Conservation (phyloP, 2,329 filamentous ascomycete genomes). For the Fusarium circinatum region DNA sequence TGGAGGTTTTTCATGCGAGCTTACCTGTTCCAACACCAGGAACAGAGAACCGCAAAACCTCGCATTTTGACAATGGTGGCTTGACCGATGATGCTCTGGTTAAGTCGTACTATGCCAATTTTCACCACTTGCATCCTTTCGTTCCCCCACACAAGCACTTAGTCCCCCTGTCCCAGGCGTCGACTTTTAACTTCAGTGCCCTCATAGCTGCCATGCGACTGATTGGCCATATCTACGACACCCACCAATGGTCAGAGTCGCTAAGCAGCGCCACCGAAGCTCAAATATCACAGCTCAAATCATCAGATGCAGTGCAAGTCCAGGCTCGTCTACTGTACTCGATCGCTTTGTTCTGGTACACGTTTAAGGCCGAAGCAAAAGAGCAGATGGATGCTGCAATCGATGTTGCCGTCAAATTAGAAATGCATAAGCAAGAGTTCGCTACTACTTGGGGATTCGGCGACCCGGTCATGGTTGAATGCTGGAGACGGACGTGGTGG, state of each 20-base stretch:
- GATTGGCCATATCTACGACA: conserved; percentile 49
- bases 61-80: background rate
- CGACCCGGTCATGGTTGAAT: conserved; percentile 64
- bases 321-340: conserved; percentile 52
- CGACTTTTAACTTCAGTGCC: conserved; percentile 25
- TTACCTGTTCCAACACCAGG: background rate
- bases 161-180: conserved; percentile 2
- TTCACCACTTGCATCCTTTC: conserved; percentile 49
- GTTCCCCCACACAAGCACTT: conserved; percentile 38
- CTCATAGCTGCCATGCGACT: conserved; percentile 46
- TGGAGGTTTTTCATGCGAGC: background rate
- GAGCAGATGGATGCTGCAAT: conserved; percentile 59
- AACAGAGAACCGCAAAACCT: background rate
- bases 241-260: conserved; percentile 18
- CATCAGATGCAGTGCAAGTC: conserved; percentile 45
- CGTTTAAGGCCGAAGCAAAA: conserved; percentile 40
- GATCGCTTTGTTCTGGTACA: conserved; percentile 49
- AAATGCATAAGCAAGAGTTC: conserved; percentile 67
- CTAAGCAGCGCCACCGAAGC: conserved; percentile 13
- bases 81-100: conserved; percentile 41
- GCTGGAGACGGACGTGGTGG: conserved; percentile 78
- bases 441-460: conserved; percentile 58
- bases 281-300: background rate
- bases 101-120: conserved; percentile 50
- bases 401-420: conserved; percentile 66